These are phyloP conservation scores for Sarcomyxa edulis DNA, from an alignment of 768 basidiomycete species.

Conservation along the genomic window DNA sequence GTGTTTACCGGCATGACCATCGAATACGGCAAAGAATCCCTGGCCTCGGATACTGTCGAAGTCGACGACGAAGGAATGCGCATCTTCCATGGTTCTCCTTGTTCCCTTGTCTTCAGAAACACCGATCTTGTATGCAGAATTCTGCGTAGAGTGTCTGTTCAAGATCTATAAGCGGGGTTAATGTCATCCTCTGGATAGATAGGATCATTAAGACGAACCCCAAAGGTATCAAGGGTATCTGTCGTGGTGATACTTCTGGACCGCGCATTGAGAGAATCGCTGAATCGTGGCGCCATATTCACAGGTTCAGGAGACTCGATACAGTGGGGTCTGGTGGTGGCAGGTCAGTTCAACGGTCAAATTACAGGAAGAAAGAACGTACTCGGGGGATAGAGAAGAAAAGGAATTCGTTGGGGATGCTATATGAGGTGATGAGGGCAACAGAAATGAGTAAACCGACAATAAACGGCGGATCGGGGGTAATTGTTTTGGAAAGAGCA, in stretches of 20 bases:
- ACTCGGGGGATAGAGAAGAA: no score
- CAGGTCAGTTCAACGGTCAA: no score
- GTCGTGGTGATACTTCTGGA: constrained; percentile 80
- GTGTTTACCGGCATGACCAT: constrained; percentile 97
- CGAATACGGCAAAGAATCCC: constrained; percentile 97
- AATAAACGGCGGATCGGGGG: no score
- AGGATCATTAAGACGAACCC: constrained; percentile 54
- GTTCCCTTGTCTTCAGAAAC: constrained; percentile 83
- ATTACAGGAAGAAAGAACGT: no score
- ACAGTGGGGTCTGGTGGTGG: constrained; percentile 2
- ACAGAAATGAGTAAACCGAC: no score
- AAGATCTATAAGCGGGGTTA: constrained; percentile 40
- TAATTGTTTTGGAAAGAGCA: no score
- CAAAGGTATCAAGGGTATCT: constrained; percentile 63
- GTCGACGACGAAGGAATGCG: constrained; percentile 94
- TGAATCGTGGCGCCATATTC: constrained; percentile 35
- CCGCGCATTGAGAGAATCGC: constrained; percentile 70
- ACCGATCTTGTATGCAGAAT: constrained; percentile 65
- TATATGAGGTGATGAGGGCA: no score
- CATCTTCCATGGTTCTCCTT: constrained; percentile 94
- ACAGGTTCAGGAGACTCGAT: constrained; percentile 5
- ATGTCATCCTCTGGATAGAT: no score
- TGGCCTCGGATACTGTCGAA: constrained; percentile 89
- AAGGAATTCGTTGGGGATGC: no score
- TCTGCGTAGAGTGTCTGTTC: constrained; percentile 69